Evolutionary conservation across 2,329 filamentous ascomycete genomes (phyloP).

Genomic region (Rutstroemia sp.): DNA sequence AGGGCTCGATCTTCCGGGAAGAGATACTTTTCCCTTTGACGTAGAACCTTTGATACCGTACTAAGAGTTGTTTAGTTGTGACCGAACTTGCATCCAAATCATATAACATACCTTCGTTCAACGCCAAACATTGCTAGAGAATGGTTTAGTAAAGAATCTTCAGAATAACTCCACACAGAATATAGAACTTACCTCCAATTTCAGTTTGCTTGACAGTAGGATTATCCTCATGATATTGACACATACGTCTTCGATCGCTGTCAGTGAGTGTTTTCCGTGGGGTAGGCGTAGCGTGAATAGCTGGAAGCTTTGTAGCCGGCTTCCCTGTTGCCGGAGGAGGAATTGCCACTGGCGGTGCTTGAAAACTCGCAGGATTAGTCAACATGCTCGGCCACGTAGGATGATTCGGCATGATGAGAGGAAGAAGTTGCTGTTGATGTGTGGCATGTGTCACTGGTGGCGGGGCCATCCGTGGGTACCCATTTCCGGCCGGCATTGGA

Average conservation of each 20-base stretch:
- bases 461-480: constrained; percentile 43
- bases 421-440: constrained; percentile 51
- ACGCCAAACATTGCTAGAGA: constrained; percentile 78
- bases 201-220: constrained; percentile 91
- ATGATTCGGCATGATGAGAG: constrained; percentile 63
- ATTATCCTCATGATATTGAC: constrained; percentile 84
- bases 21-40: constrained; percentile 91
- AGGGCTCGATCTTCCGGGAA: constrained; percentile 70
- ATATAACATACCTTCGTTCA: constrained; percentile 74
- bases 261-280: constrained; percentile 85
- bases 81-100: not conserved
- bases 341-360: constrained; percentile 49
- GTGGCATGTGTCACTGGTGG: constrained; percentile 44
- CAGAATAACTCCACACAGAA: not conserved
- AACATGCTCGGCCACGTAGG: constrained; percentile 75
- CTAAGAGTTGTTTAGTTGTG: constrained; percentile 38
- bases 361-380: constrained; percentile 58
- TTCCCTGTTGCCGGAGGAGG: constrained; percentile 40
- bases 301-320: constrained; percentile 39
- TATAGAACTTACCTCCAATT: constrained; percentile 63
- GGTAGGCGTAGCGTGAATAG: constrained; percentile 49
- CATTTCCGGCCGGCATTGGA: constrained; percentile 50
- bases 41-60: constrained; percentile 96
- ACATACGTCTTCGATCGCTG: constrained; percentile 86
- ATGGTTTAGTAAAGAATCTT: constrained; percentile 21